Evolutionary conservation across 139 green algal species (phyloP), one percentile per base, ranked within the genome.

Genomic region (Mesostigma viride): DNA sequence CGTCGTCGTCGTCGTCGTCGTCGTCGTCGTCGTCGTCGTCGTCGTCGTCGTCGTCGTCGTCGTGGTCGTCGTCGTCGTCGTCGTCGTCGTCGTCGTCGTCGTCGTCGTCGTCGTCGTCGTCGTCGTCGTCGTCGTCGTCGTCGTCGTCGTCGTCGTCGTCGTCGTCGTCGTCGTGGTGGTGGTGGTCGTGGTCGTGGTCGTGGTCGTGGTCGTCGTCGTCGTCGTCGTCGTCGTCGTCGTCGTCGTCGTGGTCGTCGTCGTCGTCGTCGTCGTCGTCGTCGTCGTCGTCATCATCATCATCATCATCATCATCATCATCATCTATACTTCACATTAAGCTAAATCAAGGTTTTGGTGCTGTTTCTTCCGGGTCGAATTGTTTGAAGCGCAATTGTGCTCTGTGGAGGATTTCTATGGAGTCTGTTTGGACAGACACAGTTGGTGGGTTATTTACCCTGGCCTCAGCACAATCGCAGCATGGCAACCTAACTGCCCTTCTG

Each of bases 41-140:
- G 40, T 48, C 40, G 40, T 48, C 40, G 40, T 48, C 40, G 40
- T 48, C 40, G 40, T 48, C 40, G 40, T 48, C 40, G 40, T 48
- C 40, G 40, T 48, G 8, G 11, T 48, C 40, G 40, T 48, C 40
- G 40, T 48, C 40, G 40, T 48, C 40, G 40, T 48, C 40, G 40
- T 48, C 40, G 40, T 48, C 40, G 40, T 48, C 40, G 40, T 48
- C 40, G 40, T 48, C 40, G 40, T 48, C 40, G 40, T 48, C 40
- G 40, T 48, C 40, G 40, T 48, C 40, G 40, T 48, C 40, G 40
- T 48, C 40, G 40, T 48, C 11, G 40, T 48, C 40, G 40, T 48
- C 40, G 40, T 48, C 40, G 40, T 48, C 40, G 40, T 48, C 40
- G 40, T 48, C 40, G 40, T 48, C 40, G 40, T 48, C 40, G 40